Conservation (phyloP, 495 filamentous ascomycete genomes). For the Penicillium crystallinum region DNA sequence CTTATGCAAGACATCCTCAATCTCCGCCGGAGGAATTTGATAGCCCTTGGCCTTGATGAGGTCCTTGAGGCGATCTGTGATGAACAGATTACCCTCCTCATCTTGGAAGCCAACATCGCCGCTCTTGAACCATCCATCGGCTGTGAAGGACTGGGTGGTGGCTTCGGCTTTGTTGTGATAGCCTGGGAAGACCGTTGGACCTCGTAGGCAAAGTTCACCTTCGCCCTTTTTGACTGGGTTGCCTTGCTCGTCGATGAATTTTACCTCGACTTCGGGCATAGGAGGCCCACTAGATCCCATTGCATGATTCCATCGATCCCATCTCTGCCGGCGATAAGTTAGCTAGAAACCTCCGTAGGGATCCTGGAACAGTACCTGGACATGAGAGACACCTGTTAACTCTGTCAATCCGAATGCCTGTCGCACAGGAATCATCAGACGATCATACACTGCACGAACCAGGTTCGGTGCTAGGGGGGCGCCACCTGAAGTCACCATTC, state of each 20-base stretch:
- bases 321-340: not conserved
- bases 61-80: constrained; percentile 57
- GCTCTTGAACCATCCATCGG: constrained; percentile 54
- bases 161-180: constrained; percentile 49
- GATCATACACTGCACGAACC: constrained; percentile 59
- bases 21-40: constrained; percentile 76
- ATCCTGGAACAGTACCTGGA: not conserved
- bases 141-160: constrained; percentile 42
- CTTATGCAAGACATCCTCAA: constrained; percentile 62
- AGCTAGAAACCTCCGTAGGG: not conserved
- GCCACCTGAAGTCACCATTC: constrained; percentile 74
- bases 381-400: constrained; percentile 28
- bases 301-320: not conserved
- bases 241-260: constrained; percentile 53
- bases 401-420: constrained; percentile 74
- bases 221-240: constrained; percentile 23
- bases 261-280: constrained; percentile 66
- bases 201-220: constrained; percentile 63
- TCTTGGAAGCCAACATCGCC: constrained; percentile 53
- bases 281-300: constrained; percentile 47
- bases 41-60: constrained; percentile 34
- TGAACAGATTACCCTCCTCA: constrained; percentile 38
- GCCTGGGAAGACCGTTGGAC: constrained; percentile 45
- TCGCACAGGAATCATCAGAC: constrained; percentile 59
- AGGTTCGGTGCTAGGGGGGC: constrained; percentile 74